A percentile compares a stretch with the other conserved stretches of the same genome.
Evolutionary conservation across 192 early-diverging fungal species (phyloP).

Genomic region (Podila epigama): DNA sequence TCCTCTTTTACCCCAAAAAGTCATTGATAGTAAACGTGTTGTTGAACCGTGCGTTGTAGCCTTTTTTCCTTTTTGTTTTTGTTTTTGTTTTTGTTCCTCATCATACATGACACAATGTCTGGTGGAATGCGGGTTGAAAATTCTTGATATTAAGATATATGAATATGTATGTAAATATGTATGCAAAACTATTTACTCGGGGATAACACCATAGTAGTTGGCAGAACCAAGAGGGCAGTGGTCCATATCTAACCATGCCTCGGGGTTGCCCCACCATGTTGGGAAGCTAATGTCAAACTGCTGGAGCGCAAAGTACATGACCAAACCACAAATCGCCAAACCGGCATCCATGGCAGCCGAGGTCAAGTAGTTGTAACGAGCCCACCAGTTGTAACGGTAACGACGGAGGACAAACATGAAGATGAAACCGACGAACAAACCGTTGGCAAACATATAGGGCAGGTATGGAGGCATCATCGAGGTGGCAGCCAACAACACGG

Average conservation of each 20-base stretch:
- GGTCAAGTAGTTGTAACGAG: constrained; percentile 69
- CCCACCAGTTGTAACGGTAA: constrained; percentile 60
- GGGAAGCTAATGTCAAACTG: constrained; percentile 10
- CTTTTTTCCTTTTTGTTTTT: too few species aligned
- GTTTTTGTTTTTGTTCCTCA: too few species aligned
- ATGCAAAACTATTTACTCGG: too few species aligned
- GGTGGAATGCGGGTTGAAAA: too few species aligned
- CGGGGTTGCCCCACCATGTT: constrained; percentile 33
- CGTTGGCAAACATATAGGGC: constrained; percentile 52
- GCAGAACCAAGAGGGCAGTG: constrained; percentile 17
- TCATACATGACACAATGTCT: too few species aligned
- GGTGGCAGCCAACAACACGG: constrained; percentile 56
- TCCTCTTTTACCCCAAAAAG: too few species aligned
- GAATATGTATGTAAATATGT: too few species aligned
- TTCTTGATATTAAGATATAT: too few species aligned
- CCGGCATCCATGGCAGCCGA: constrained; percentile 68
- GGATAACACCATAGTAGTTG: constrained; percentile 9
- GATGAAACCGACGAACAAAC: constrained; percentile 55
- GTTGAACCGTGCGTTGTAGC: too few species aligned
- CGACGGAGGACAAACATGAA: constrained; percentile 58
- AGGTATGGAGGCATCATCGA: constrained; percentile 58
- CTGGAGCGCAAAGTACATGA: constrained; percentile 52
- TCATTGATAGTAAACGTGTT: too few species aligned
- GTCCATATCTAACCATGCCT: constrained; percentile 2
- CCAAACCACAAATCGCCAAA: constrained; percentile 48